Evolutionary conservation across 805 yeast species (phyloP).

Genomic region (Kregervanrija fluxuum): DNA sequence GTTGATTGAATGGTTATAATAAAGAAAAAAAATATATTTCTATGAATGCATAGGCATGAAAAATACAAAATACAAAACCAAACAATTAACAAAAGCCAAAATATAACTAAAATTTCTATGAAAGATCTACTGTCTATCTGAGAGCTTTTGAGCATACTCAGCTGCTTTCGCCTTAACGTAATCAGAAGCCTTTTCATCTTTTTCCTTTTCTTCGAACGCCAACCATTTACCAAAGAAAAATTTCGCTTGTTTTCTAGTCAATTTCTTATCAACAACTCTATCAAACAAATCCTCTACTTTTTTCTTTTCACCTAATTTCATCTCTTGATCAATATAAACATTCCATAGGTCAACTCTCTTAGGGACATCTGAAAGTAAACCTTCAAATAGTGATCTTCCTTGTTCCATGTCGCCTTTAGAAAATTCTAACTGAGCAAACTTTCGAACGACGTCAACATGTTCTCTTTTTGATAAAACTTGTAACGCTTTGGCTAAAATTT

Average conservation of each 20-base stretch:
- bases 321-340: conserved; percentile 90
- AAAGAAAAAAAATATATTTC: no score
- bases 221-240: conserved; percentile 94
- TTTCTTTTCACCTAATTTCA: conserved; percentile 57
- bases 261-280: conserved; percentile 60
- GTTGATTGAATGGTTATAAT: no score
- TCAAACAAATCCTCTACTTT: conserved; percentile 77
- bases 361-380: conserved; percentile 81
- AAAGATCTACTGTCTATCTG: conserved; percentile 2
- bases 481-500: conserved; percentile 67
- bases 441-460: conserved; percentile 74
- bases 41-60: no score
- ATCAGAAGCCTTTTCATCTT: conserved; percentile 64
- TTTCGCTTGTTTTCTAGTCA: conserved; percentile 84
- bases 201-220: conserved; percentile 60
- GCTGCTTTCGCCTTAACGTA: conserved; percentile 88
- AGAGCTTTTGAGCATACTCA: conserved; percentile 41
- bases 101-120: no score
- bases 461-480: conserved; percentile 62
- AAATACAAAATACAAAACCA: no score
- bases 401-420: conserved; percentile 85
- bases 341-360: conserved; percentile 93
- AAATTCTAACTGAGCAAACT: conserved; percentile 86
- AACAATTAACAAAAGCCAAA: no score
- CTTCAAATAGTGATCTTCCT: conserved; percentile 92